Evolutionary conservation across 1,284 basidiomycete genomes (phyloP).

Genomic region (Moniliella sp.): DNA sequence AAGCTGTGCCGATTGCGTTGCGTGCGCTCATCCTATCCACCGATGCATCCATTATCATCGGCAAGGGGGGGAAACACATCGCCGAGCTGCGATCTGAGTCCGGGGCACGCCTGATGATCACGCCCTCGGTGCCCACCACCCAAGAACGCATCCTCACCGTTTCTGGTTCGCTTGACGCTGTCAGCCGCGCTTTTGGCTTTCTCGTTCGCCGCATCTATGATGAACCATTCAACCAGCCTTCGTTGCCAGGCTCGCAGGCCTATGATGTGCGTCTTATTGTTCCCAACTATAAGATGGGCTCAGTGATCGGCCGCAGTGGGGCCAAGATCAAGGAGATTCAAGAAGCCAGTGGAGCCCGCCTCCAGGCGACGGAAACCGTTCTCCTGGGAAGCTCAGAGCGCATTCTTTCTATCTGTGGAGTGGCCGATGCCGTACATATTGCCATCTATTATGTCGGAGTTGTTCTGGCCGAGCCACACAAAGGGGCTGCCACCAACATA

Average conservation of each 20-base stretch:
- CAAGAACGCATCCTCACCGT: slow-evolving; percentile 94
- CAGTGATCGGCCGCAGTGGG: slow-evolving; percentile 88
- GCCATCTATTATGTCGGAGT: slow-evolving; percentile 96
- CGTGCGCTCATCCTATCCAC: slow-evolving; percentile 71
- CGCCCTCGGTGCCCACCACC: slow-evolving; percentile 47
- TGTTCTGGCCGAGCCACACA: slow-evolving; percentile 82
- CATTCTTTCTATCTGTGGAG: slow-evolving; percentile 83
- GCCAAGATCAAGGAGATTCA: slow-evolving; percentile 99
- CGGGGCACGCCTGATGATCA: slow-evolving; percentile 47
- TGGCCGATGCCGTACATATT: slow-evolving; percentile 98
- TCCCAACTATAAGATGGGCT: slow-evolving; percentile 95
- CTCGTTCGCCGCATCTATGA: slow-evolving; percentile 97
- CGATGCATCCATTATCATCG: slow-evolving; percentile 97
- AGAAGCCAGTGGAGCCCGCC: slow-evolving; percentile 79
- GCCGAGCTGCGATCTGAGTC: slow-evolving; percentile 97
- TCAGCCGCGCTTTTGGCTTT: slow-evolving; percentile 93
- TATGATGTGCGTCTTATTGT: slow-evolving; percentile 95
- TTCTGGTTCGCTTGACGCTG: slow-evolving; percentile 84
- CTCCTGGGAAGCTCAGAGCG: slow-evolving; percentile 83
- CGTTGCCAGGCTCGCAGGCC: slow-evolving; percentile 82
- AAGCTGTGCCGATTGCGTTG: too few relatives aligned
- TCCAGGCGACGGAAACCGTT: slow-evolving; percentile 95
- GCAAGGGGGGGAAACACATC: slow-evolving; percentile 81
- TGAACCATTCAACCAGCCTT: slow-evolving; percentile 89
- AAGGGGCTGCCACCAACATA: slow-evolving; percentile 36